Percentiles rank a stretch among this genome's conserved stretches.
Conservation (phyloP, 2,329 filamentous ascomycete species). For the Aspergillus brunneoviolaceus region DNA sequence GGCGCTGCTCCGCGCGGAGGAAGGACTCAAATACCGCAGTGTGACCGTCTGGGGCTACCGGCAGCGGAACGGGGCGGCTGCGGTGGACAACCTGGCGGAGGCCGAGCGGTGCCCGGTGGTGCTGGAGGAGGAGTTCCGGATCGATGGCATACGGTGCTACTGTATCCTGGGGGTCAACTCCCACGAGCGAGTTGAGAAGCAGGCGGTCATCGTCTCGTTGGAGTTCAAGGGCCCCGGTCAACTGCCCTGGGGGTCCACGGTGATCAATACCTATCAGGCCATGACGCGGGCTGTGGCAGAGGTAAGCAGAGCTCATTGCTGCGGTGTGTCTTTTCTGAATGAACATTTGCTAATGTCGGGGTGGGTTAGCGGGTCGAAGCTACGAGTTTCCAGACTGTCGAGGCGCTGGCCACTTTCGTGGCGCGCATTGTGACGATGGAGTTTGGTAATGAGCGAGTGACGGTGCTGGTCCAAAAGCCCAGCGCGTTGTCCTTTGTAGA, state of each 20-base stretch:
- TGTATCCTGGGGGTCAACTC: conserved; percentile 55
- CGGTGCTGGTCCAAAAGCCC: conserved; percentile 51
- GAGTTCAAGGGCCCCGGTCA: conserved; percentile 37
- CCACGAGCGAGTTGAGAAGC: conserved; percentile 53
- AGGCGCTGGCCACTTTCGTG: conserved; percentile 51
- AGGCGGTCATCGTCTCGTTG: conserved; percentile 47
- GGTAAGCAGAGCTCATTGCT: conserved; percentile 24
- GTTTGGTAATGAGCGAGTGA: conserved; percentile 48
- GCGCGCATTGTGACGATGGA: conserved; percentile 48
- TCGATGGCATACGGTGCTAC: conserved; percentile 45
- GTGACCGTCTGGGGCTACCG: conserved; percentile 36
- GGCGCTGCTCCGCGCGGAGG: conserved; percentile 44
- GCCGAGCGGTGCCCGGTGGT: conserved; percentile 29
- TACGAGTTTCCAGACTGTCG: conserved; percentile 52
- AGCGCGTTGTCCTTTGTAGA: conserved; percentile 52
- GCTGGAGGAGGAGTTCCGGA: conserved; percentile 40
- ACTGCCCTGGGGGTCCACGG: conserved; percentile 32
- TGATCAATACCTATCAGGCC: conserved; percentile 41
- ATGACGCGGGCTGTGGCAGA: conserved; percentile 41
- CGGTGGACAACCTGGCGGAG: conserved; percentile 20
- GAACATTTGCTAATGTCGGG: conserved; percentile 12
- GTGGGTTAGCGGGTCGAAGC: conserved; percentile 43
- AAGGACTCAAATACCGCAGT: conserved; percentile 42
- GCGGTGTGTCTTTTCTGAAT: conserved; percentile 1
- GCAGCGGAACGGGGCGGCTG: conserved; percentile 21